Conservation (phyloP, 2,329 filamentous ascomycete species). For the Colletotrichum aenigma region DNA sequence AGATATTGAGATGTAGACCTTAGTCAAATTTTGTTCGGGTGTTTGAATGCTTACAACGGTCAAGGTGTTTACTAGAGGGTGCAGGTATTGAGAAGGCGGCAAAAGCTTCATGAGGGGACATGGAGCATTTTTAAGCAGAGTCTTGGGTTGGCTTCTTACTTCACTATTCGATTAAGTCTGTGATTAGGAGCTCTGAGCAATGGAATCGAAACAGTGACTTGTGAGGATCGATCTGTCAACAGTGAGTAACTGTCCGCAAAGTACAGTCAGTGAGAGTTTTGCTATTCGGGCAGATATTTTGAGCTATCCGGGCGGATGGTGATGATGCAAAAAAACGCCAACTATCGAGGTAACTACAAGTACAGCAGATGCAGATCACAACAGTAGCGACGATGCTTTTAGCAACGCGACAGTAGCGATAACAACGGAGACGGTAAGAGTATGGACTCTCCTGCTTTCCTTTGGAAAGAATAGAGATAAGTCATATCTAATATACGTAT, state of each 20-base stretch:
- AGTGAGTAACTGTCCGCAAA: background rate
- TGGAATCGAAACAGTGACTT: background rate
- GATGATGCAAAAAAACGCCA: background rate
- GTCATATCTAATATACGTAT: background rate
- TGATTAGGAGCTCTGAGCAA: background rate
- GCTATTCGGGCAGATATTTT: background rate
- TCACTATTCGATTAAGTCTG: background rate
- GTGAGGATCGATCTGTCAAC: background rate
- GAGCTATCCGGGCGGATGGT: fast-evolving
- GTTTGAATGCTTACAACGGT: background rate
- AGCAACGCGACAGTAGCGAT: background rate
- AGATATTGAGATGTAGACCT: background rate
- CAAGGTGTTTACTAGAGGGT: background rate
- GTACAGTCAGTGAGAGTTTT: background rate
- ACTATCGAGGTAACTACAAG: background rate
- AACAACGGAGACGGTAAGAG: background rate
- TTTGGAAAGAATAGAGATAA: background rate
- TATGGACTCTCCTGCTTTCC: background rate
- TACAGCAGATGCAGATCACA: background rate
- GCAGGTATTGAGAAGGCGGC: background rate
- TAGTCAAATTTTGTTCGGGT: background rate
- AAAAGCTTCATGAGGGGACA: background rate
- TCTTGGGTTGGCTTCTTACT: background rate
- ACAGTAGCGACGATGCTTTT: background rate
- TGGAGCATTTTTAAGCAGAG: background rate